Percentiles rank a stretch among this genome's conserved stretches.
Conservation (phyloP, 768 basidiomycete genomes). For the Tylopilus plumbeoviolaceoides region DNA sequence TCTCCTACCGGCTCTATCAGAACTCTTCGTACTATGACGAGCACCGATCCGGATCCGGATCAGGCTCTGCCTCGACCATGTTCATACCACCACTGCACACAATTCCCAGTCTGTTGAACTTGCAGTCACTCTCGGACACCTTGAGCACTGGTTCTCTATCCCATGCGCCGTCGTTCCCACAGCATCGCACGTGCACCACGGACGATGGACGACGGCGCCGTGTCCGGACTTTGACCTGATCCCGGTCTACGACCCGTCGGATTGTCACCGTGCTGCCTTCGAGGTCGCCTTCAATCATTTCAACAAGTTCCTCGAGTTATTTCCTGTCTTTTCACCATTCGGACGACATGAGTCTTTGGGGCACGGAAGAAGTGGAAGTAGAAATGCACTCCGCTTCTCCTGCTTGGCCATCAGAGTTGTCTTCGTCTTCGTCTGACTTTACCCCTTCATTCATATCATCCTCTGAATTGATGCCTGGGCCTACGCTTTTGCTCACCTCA, state of each 20-base stretch:
- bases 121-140: too few species aligned
- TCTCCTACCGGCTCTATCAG: too few species aligned
- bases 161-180: too few species aligned
- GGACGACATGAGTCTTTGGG: conserved; percentile 55
- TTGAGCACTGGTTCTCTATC: too few species aligned
- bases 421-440: conserved; percentile 24
- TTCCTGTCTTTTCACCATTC: conserved; percentile 67
- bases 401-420: conserved; percentile 33
- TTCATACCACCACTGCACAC: too few species aligned
- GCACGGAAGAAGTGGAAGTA: conserved; percentile 18
- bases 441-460: conserved; percentile 33
- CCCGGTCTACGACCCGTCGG: conserved; percentile 29
- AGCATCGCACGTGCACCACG: too few species aligned
- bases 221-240: conserved; percentile 24
- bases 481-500: conserved; percentile 22
- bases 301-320: conserved; percentile 27
- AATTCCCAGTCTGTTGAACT: too few species aligned
- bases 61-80: too few species aligned
- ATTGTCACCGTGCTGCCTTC: conserved; percentile 43
- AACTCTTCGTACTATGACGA: too few species aligned
- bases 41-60: too few species aligned
- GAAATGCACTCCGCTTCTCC: conserved; percentile 30
- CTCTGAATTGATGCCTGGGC: conserved; percentile 30
- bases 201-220: too few species aligned
- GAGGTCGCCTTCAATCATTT: conserved; percentile 39